phyloP scores from a whole-genome alignment of 345 rosid genomes.

The Anacardium occidentale region DNA sequence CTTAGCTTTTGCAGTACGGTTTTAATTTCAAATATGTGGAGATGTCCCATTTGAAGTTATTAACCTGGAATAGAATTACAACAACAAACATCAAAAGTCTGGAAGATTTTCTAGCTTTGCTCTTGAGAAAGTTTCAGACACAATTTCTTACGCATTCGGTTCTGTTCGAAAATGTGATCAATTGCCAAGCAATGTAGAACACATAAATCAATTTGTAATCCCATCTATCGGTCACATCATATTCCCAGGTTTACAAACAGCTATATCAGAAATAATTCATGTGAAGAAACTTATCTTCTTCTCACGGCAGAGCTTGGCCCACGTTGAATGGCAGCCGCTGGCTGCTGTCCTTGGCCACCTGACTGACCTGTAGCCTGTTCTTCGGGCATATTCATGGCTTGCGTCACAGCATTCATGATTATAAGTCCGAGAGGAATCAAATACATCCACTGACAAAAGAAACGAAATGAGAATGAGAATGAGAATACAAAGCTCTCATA shows the following conservation, averaged over 20 bases:
- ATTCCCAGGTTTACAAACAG: background rate
- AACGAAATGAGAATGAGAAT: background rate
- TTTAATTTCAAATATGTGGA: background rate
- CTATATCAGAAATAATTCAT: background rate
- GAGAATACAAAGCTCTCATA: no score
- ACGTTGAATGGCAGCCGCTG: slow-evolving; percentile 44
- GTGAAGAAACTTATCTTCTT: slow-evolving; percentile 39
- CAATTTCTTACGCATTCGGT: background rate
- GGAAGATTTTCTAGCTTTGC: background rate
- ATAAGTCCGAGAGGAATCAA: slow-evolving; percentile 85
- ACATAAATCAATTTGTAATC: background rate
- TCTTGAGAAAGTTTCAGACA: background rate
- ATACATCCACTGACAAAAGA: slow-evolving; percentile 86
- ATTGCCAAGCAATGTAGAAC: background rate
- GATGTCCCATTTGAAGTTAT: no score
- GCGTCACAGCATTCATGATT: slow-evolving; percentile 90
- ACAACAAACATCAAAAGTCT: background rate
- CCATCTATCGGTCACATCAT: background rate
- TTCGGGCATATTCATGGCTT: slow-evolving; percentile 87
- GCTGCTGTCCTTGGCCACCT: slow-evolving; percentile 43
- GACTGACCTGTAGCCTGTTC: slow-evolving; percentile 57
- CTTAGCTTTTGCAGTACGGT: background rate
- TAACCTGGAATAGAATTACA: no score
- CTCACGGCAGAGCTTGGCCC: slow-evolving; percentile 47
- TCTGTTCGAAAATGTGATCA: background rate